Evolutionary conservation across 169 alveolate species (phyloP).

Genomic region (Eimeria falciformis): DNA sequence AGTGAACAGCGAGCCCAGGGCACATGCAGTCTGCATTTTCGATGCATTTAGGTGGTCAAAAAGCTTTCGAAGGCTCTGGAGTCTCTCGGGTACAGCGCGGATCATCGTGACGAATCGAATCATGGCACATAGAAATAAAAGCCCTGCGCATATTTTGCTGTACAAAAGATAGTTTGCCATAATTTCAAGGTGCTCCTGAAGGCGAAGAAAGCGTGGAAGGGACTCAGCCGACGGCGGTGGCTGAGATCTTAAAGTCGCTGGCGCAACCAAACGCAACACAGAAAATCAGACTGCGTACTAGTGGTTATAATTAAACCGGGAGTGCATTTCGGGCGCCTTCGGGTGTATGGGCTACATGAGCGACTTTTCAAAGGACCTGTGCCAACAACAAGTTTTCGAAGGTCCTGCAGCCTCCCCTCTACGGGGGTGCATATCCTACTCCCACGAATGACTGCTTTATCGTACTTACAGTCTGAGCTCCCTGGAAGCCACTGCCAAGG

Average conservation of each 20-base stretch:
- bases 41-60: conserved; percentile 52
- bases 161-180: conserved; percentile 37
- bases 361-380: too few species aligned
- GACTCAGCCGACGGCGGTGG: conserved; percentile 76
- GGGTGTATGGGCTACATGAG: too few species aligned
- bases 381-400: too few species aligned
- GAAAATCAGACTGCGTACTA: too few species aligned
- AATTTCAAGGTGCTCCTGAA: conserved; percentile 59
- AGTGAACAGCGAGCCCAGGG: conserved; percentile 57
- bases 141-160: conserved; percentile 57
- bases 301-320: too few species aligned
- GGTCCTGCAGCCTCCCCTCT: too few species aligned
- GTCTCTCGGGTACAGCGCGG: conserved; percentile 63
- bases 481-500: conserved; percentile 73
- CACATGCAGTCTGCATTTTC: conserved; percentile 55
- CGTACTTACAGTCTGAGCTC: conserved; percentile 43
- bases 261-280: neutral
- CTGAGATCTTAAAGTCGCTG: conserved; percentile 54
- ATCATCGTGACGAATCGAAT: conserved; percentile 56
- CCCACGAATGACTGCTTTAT: neutral
- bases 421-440: too few species aligned
- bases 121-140: conserved; percentile 36
- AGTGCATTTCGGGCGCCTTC: too few species aligned
- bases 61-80: conserved; percentile 69
- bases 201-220: conserved; percentile 52